A percentile compares a stretch with the other conserved stretches of the same genome.
These are phyloP conservation scores for Mycosphaerella arachidis DNA, from an alignment of 2,329 filamentous ascomycete genomes.

Conservation along the genomic window DNA sequence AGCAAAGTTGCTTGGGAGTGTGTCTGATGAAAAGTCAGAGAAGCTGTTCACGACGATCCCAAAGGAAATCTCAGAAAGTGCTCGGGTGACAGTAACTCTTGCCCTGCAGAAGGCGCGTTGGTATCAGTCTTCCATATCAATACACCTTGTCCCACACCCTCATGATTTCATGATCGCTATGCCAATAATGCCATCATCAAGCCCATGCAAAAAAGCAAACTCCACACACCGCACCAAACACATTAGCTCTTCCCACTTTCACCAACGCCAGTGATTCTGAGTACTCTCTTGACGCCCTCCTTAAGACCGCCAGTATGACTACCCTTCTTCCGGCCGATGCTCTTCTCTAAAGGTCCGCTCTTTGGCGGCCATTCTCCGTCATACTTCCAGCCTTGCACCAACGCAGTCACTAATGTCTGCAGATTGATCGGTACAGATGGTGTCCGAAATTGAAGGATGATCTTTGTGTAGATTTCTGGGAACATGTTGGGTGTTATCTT, in stretches of 20 bases:
- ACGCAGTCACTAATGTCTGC: conserved; percentile 69
- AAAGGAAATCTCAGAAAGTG: too few species aligned
- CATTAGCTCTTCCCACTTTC: conserved; percentile 1
- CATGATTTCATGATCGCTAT: not conserved
- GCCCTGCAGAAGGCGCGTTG: too few species aligned
- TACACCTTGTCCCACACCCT: not conserved
- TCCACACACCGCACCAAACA: not conserved
- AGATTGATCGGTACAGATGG: conserved; percentile 88
- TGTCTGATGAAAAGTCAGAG: too few species aligned
- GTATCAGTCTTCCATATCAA: not conserved
- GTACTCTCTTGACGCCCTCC: conserved; percentile 42
- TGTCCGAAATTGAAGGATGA: conserved; percentile 72
- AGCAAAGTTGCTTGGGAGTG: too few species aligned
- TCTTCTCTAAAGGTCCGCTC: conserved; percentile 46
- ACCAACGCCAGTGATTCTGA: conserved; percentile 29
- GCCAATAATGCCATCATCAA: not conserved
- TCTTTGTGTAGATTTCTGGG: conserved; percentile 81
- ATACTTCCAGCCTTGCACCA: conserved; percentile 86
- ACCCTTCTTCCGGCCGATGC: conserved; percentile 37
- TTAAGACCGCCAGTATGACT: conserved; percentile 31
- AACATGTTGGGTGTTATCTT: conserved; percentile 72
- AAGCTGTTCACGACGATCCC: too few species aligned
- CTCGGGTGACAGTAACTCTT: too few species aligned
- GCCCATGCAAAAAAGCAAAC: not conserved
- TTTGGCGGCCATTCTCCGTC: conserved; percentile 89